Evolutionary conservation across 2,329 filamentous ascomycete species (phyloP).

Genomic region (Grosmannia serpens): DNA sequence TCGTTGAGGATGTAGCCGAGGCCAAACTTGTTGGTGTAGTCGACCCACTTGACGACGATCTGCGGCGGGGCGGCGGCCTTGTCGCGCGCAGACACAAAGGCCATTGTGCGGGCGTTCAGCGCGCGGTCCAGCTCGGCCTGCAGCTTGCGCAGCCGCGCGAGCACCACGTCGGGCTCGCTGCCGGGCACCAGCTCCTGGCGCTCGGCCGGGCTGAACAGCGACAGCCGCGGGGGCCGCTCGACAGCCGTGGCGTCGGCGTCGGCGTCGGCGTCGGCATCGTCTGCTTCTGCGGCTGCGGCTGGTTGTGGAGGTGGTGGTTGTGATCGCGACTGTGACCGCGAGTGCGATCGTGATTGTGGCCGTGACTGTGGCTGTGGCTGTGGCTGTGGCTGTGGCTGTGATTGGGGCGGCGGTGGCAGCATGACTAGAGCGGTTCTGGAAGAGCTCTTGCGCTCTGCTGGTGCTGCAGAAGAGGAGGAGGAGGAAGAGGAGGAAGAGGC

Average conservation of each 20-base stretch:
- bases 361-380: neutral
- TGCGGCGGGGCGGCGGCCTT: conserved; percentile 43
- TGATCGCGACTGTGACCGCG: neutral
- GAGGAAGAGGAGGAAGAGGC: neutral
- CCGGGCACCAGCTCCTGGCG: conserved; percentile 36
- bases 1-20: conserved; percentile 76
- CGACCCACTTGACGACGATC: conserved; percentile 71
- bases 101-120: conserved; percentile 51
- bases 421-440: neutral
- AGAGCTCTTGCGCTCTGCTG: neutral
- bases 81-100: conserved; percentile 41
- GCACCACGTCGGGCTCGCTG: conserved; percentile 45
- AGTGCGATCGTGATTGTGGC: neutral
- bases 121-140: conserved; percentile 51
- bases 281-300: neutral
- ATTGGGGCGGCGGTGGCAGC: neutral
- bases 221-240: conserved; percentile 23
- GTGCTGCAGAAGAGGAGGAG: no score
- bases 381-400: neutral
- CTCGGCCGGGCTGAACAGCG: conserved; percentile 46
- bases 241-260: neutral
- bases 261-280: neutral
- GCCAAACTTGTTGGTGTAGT: conserved; percentile 80
- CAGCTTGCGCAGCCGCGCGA: conserved; percentile 43
- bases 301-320: neutral